Conservation (phyloP, 352 stramenopile species). For the Thalassiosira delicatula region DNA sequence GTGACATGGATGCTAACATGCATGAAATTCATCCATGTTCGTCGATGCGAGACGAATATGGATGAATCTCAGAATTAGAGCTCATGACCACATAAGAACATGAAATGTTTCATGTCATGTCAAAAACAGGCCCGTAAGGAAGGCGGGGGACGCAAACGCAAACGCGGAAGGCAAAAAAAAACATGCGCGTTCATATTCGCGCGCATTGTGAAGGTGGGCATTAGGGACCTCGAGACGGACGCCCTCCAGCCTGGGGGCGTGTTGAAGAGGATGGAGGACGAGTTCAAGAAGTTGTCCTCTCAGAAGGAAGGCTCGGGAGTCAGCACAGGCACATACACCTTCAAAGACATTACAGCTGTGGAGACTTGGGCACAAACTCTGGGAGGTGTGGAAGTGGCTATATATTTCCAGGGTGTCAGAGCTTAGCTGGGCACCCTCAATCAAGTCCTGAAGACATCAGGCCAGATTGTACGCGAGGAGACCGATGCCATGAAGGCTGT, state of each 20-base stretch:
- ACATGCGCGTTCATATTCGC: too few species aligned
- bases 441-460: neutral
- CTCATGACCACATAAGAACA: too few species aligned
- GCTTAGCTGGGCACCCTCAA: neutral
- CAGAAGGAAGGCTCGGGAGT: neutral
- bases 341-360: conserved; percentile 6
- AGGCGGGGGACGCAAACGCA: too few species aligned
- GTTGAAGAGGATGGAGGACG: neutral
- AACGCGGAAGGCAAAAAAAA: too few species aligned
- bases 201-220: too few species aligned
- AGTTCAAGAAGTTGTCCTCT: neutral
- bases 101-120: too few species aligned
- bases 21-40: too few species aligned
- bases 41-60: too few species aligned
- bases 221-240: neutral
- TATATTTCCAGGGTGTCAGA: neutral
- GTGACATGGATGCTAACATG: too few species aligned
- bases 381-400: neutral
- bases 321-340: neutral
- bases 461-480: neutral
- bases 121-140: too few species aligned
- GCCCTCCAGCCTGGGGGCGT: neutral
- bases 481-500: neutral
- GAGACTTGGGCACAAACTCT: neutral
- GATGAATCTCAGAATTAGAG: too few species aligned